These are phyloP conservation scores for Thalassiosira mediterranea DNA, from an alignment of 352 stramenopile species.

Conservation along the genomic window DNA sequence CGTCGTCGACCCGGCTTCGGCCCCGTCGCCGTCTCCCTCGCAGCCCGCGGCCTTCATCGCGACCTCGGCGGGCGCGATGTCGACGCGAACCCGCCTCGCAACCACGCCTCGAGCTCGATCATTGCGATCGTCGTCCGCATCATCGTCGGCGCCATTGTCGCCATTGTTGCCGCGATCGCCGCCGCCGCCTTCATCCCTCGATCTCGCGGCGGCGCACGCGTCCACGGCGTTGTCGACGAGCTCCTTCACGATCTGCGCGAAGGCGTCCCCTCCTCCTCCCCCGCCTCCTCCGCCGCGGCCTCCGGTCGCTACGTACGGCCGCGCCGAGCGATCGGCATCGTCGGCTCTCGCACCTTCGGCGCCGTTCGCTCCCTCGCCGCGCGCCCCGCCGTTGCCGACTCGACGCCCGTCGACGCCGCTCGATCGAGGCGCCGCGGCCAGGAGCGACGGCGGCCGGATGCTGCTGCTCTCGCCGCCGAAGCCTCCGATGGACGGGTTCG, in stretches of 20 bases:
- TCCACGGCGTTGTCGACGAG: slow-evolving; percentile 84
- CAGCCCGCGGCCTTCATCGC: slow-evolving; percentile 5
- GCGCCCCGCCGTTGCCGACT: too few species aligned
- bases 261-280: slow-evolving; percentile 55
- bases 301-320: background rate
- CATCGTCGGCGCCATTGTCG: slow-evolving; percentile 2
- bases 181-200: background rate
- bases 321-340: background rate
- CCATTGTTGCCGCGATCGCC: slow-evolving; percentile 8
- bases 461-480: slow-evolving; percentile 63
- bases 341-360: slow-evolving; percentile 2
- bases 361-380: too few species aligned
- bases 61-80: slow-evolving; percentile 43
- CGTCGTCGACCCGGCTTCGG: too few species aligned
- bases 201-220: slow-evolving; percentile 47
- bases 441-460: too few species aligned
- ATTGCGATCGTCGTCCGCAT: slow-evolving; percentile 8
- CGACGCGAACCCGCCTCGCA: slow-evolving; percentile 56
- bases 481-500: slow-evolving; percentile 75
- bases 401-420: too few species aligned
- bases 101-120: background rate
- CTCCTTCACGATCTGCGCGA: slow-evolving; percentile 83
- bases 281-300: background rate
- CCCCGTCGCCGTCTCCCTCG: slow-evolving; percentile 10
- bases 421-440: too few species aligned